These are phyloP conservation scores for Colletotrichum lindemuthianum DNA, from an alignment of 2,329 filamentous ascomycete species.

Conservation along the genomic window DNA sequence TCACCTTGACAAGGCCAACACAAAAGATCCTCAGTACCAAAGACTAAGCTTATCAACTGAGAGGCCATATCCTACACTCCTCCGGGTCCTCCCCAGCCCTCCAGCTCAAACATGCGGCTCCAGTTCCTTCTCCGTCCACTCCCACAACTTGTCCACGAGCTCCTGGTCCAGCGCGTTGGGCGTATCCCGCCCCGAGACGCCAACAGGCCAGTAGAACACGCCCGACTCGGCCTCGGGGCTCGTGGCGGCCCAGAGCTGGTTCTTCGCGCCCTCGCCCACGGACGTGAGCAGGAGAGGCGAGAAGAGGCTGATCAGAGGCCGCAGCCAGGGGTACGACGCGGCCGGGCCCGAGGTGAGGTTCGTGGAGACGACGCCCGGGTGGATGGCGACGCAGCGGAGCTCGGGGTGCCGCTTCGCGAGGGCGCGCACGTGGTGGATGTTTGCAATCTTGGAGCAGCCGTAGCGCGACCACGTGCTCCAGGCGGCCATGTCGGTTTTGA, in stretches of 20 bases:
- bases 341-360: slow-evolving; percentile 36
- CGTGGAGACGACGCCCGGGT: slow-evolving; percentile 52
- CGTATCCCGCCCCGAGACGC: slow-evolving; percentile 39
- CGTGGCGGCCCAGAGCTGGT: slow-evolving; percentile 36
- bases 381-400: slow-evolving; percentile 56
- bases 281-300: slow-evolving; percentile 2
- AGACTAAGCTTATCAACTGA: too few species aligned
- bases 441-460: slow-evolving; percentile 51
- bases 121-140: slow-evolving; percentile 49
- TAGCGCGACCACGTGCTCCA: slow-evolving; percentile 56
- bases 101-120: slow-evolving; percentile 12
- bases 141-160: slow-evolving; percentile 46
- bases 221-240: slow-evolving; percentile 39
- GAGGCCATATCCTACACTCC: too few species aligned
- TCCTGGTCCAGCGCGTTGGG: slow-evolving; percentile 40
- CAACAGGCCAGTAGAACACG: slow-evolving; percentile 48
- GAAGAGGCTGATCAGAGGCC: slow-evolving; percentile 7
- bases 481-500: slow-evolving; percentile 39
- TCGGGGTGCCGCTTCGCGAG: slow-evolving; percentile 49
- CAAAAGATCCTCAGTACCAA: too few species aligned
- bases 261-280: slow-evolving; percentile 28
- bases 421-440: slow-evolving; percentile 37
- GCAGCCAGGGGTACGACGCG: slow-evolving; percentile 23
- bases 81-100: too few species aligned
- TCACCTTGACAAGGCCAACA: not conserved